Percentiles rank a stretch among this genome's conserved stretches.
phyloP scores from a whole-genome alignment of 495 filamentous ascomycete genomes.

The Xylaria grammica region DNA sequence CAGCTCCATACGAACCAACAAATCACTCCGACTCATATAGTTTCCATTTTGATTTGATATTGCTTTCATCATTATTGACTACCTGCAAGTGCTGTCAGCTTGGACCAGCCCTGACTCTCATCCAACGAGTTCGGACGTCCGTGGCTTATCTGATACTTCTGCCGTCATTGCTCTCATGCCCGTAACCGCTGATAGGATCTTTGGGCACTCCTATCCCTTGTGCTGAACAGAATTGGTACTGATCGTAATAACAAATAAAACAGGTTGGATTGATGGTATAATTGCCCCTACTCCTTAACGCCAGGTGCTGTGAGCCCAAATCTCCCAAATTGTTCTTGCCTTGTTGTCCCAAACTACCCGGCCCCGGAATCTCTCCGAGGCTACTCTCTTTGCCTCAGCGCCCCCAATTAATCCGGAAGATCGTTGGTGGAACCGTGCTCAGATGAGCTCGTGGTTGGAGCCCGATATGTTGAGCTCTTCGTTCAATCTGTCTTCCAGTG shows the following conservation, averaged over 20 bases:
- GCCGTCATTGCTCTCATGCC: conserved; percentile 1
- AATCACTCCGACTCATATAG: not conserved
- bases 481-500: conserved; percentile 94
- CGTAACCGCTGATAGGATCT: not conserved
- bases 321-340: conserved; percentile 36
- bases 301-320: conserved; percentile 41
- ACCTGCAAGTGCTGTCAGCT: conserved; percentile 14
- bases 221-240: conserved; percentile 21
- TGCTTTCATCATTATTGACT: conserved; percentile 18
- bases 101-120: not conserved
- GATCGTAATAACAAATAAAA: conserved; percentile 35
- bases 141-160: conserved; percentile 18
- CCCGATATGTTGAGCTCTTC: conserved; percentile 5
- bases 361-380: not conserved
- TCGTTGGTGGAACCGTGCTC: not conserved
- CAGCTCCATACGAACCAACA: not conserved
- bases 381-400: not conserved
- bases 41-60: not conserved
- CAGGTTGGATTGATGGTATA: conserved; percentile 43
- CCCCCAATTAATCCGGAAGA: conserved; percentile 2
- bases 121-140: conserved; percentile 14
- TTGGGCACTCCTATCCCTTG: not conserved
- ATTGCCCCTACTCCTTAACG: conserved; percentile 41
- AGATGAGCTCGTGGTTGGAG: not conserved
- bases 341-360: conserved; percentile 29